Base-by-base conservation (phyloP, 2,329 filamentous ascomycete genomes). In the Pseudogymnoascus sp. region DNA sequence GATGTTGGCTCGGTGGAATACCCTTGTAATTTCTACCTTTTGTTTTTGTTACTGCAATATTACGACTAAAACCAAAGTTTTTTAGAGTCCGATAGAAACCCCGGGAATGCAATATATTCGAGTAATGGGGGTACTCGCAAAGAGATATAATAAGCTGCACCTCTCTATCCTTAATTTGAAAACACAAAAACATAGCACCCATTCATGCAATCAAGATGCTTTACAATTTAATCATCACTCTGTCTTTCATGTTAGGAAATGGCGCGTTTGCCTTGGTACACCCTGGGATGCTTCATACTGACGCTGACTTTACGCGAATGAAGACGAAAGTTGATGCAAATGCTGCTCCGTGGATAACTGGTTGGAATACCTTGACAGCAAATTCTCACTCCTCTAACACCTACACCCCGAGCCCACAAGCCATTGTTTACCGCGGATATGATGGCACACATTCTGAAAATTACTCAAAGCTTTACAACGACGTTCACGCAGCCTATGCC, bases 221-320 rank as follows among this genome's bases (percentile, higher is more conserved):
- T 40, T 40, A 8, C 37, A 40, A 16, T n/a, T n/a, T n/a, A 16
- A 40, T 40, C 37, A 40, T 40, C n/a, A 16, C 37, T 16, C 37
- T 40, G 37, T 40, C 37, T 40, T 40, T 16, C n/a, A n/a, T 40
- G 6, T 4, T 40, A 8, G 37, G 37, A 40, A 40, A 40, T 40
- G 37, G 33, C 62, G 61, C 16, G 16, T 33, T 24, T 40, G 67
- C 65, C 37, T 71, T 74, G 31, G 65, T 67, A 8, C 73, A 75
- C 64, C 74, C 74, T 1, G 74, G 74, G 11, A 66, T 73, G 29
- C 72, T 78, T 19, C 75, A 78, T 62, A 76, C 74, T 0, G 60
- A 66, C 1, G 61, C 67, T 1, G 76, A 78, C 61, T 75, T 80
- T 53, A 68, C 72, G 6, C 74, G 78, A 6, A 76, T 81, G 62